Conservation (phyloP, 805 yeast genomes). For the Yarrowia osloensis region DNA sequence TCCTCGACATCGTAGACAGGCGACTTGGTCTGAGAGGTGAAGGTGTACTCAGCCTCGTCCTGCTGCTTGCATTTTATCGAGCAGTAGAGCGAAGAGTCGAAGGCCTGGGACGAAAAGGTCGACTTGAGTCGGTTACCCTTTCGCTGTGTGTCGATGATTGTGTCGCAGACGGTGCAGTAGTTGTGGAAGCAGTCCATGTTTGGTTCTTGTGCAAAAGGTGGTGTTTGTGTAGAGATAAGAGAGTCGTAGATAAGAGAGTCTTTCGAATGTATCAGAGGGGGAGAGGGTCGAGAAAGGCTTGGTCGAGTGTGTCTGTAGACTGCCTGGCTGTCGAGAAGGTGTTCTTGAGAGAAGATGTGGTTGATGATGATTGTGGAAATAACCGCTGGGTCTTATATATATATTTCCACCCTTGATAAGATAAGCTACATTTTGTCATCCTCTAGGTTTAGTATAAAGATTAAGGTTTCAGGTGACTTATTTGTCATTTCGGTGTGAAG, state of each 20-base stretch:
- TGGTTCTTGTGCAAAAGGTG: constrained; percentile 1
- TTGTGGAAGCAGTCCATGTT: constrained; percentile 36
- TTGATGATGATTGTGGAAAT: background rate
- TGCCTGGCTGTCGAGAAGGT: constrained; percentile 6
- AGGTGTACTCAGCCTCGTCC: constrained; percentile 34
- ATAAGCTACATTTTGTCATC: constrained; percentile 30
- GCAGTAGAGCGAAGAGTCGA: constrained; percentile 41
- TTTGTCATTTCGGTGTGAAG: constrained; percentile 18
- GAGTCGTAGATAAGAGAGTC: background rate
- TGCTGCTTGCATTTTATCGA: constrained; percentile 40
- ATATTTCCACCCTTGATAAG: constrained; percentile 29
- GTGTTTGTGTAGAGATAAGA: background rate
- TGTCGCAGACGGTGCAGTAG: constrained; percentile 45
- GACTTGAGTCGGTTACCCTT: constrained; percentile 30
- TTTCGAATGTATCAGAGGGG: background rate
- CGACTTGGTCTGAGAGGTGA: constrained; percentile 21
- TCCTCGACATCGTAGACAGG: constrained; percentile 27
- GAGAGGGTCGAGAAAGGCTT: background rate
- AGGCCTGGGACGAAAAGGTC: constrained; percentile 20
- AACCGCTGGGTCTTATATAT: constrained; percentile 18
- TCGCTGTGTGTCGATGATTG: constrained; percentile 37
- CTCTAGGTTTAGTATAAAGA: constrained; percentile 10
- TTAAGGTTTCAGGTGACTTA: constrained; percentile 21
- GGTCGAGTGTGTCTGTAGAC: background rate
- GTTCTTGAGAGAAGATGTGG: background rate